Evolutionary conservation across 371 early-diverging fungal genomes (phyloP).

Genomic region (Smittium culicis): DNA sequence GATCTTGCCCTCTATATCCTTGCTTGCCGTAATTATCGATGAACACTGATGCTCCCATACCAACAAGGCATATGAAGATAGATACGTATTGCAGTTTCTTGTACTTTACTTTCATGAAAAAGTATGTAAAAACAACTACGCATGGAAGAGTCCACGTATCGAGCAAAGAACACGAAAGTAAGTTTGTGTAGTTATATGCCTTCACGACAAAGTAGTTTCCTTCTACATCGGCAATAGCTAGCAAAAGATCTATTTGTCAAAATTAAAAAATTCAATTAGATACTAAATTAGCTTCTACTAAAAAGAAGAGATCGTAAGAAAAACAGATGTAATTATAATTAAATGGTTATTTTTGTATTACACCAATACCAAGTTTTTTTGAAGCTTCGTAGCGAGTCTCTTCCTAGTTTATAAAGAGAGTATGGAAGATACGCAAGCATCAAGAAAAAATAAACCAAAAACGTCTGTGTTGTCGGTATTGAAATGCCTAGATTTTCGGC

Average conservation of each 20-base stretch:
- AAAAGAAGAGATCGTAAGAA: conserved; percentile 4
- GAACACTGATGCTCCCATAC: conserved; percentile 47
- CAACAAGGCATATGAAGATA: conserved; percentile 44
- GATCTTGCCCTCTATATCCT: conserved; percentile 36
- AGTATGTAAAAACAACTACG: conserved; percentile 44
- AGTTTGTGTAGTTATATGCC: conserved; percentile 52
- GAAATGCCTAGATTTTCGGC: conserved; percentile 35
- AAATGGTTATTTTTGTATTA: conserved; percentile 17
- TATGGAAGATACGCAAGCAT: conserved; percentile 45
- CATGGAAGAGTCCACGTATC: conserved; percentile 62
- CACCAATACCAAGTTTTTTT: conserved; percentile 39
- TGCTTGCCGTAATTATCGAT: conserved; percentile 43
- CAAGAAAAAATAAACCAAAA: conserved; percentile 49
- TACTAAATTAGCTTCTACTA: not conserved
- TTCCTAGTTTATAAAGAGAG: conserved; percentile 41
- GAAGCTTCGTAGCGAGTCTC: conserved; percentile 32
- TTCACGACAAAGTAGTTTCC: conserved; percentile 66
- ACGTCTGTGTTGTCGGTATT: conserved; percentile 55
- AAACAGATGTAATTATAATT: not conserved
- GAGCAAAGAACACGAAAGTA: conserved; percentile 55
- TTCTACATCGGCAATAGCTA: conserved; percentile 58
- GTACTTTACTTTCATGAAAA: conserved; percentile 46
- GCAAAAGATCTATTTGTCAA: conserved; percentile 28
- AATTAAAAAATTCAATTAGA: conserved; percentile 1
- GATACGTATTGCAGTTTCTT: conserved; percentile 48